Evolutionary conservation across 805 yeast species (phyloP), one percentile per base, ranked within the genome.

Genomic region (Candida easanensis): DNA sequence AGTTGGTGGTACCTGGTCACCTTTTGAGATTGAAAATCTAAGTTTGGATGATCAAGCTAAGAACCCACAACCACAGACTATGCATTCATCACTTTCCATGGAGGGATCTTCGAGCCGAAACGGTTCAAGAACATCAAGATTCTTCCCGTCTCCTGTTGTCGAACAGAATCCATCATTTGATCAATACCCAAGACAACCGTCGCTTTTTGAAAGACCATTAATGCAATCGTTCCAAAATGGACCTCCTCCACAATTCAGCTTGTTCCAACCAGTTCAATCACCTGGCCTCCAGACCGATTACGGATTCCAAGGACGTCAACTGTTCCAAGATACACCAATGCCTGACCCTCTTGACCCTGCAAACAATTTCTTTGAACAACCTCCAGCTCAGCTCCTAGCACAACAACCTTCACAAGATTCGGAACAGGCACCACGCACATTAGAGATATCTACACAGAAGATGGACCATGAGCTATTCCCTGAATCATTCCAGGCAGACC

Each of bases 71-170:
- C 36, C 36, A 25, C 48, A 27, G 14, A 30, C 33, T 7, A 8
- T 17, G 7, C 19, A 16, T 16, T 30, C 33, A 13, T 30, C 33
- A 16, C 18, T 30, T 13, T 30, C 33, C 19, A 30, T 30, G 33
- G 33, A 30, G 8, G 33, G 33, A 15, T 21, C 39, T 4, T 14
- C 20, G 10, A 48, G 44, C 25, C 17, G 50, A 22, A 36, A 18
- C 27, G 50, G 46, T 2, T 46, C 50, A 6, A 36, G 26, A 18
- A 50, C 50, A 5, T 58, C 62, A 4, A 49, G 62, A 32, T 58
- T 58, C 41, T 58, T 58, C 41, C 62, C 62, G 1, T 46, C 58
- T 1, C 54, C 56, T 3, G 22, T 38, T 28, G 44, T 49, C 10
- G 47, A 47, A 11, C 56, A 54, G 19, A 46, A 52, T 14, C 42